A percentile compares a stretch with the other conserved stretches of the same genome.
These are phyloP conservation scores for Rhodotorula kratochvilovae DNA, from an alignment of 768 basidiomycete species.

Conservation along the genomic window DNA sequence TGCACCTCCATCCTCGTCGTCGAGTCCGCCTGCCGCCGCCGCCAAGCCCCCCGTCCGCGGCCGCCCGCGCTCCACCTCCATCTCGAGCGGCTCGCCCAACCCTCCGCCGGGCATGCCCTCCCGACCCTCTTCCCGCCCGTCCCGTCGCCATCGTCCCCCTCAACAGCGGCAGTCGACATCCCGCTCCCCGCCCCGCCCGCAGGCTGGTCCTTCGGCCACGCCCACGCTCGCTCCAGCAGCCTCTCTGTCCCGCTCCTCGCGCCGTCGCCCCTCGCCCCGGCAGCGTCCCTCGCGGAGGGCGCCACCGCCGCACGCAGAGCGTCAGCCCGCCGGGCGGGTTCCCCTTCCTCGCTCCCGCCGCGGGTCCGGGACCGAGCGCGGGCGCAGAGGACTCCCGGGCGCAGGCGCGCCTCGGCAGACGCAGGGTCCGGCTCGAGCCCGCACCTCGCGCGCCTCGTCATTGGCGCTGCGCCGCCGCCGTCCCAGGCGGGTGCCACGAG, in stretches of 20 bases:
- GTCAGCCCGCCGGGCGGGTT: constrained; percentile 34
- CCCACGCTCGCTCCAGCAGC: background rate
- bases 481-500: too few species aligned
- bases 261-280: constrained; percentile 23
- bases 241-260: constrained; percentile 28
- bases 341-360: constrained; percentile 5
- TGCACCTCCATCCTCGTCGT: background rate
- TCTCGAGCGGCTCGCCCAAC: constrained; percentile 30
- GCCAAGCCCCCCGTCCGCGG: constrained; percentile 20
- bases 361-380: too few species aligned
- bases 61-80: constrained; percentile 35
- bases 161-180: too few species aligned
- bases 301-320: constrained; percentile 34
- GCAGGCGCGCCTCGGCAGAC: too few species aligned
- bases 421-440: too few species aligned
- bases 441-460: background rate
- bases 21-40: too few species aligned
- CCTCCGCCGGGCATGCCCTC: constrained; percentile 12
- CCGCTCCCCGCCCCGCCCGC: background rate
- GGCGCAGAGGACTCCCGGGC: too few species aligned
- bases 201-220: background rate
- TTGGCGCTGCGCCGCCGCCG: background rate
- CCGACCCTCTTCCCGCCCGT: too few species aligned
- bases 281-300: constrained; percentile 10
- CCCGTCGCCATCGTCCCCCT: too few species aligned